phyloP scores from a whole-genome alignment of 371 early-diverging fungal species.

The Mortierella sp. region DNA sequence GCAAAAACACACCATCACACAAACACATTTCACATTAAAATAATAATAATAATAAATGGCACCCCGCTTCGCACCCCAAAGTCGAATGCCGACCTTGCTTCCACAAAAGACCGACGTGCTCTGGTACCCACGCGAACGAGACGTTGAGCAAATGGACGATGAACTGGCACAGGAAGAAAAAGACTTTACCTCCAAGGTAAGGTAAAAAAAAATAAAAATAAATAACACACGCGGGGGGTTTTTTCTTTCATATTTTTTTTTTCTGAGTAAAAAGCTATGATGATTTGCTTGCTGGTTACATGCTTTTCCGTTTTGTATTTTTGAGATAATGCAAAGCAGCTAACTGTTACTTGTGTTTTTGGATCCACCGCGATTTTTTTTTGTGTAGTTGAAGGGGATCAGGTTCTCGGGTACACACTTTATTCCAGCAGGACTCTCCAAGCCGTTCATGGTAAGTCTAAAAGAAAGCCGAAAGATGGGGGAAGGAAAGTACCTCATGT shows the following conservation, averaged over 20 bases:
- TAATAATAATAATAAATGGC: slow-evolving; percentile 16
- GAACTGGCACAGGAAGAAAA: slow-evolving; percentile 38
- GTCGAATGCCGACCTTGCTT: slow-evolving; percentile 45
- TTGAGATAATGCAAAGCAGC: too few species aligned
- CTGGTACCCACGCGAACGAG: slow-evolving; percentile 42
- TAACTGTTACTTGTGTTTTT: too few species aligned
- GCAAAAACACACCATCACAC: background rate
- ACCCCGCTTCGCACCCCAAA: slow-evolving; percentile 46
- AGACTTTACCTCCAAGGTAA: slow-evolving; percentile 21
- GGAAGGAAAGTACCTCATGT: too few species aligned
- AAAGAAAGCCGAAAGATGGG: background rate
- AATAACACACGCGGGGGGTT: too few species aligned
- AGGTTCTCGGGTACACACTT: slow-evolving; percentile 25
- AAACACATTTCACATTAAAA: background rate
- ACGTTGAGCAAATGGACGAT: slow-evolving; percentile 41
- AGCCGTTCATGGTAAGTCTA: slow-evolving; percentile 26
- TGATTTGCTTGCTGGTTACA: too few species aligned
- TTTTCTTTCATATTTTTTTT: too few species aligned
- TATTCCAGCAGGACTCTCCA: slow-evolving; percentile 34
- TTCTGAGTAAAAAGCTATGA: too few species aligned
- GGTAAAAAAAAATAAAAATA: background rate
- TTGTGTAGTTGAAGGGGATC: slow-evolving; percentile 21
- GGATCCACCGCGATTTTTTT: too few species aligned
- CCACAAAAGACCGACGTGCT: slow-evolving; percentile 41
- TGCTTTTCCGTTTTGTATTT: too few species aligned